phyloP scores from a whole-genome alignment of 345 rosid genomes.

The Pistacia atlantica region DNA sequence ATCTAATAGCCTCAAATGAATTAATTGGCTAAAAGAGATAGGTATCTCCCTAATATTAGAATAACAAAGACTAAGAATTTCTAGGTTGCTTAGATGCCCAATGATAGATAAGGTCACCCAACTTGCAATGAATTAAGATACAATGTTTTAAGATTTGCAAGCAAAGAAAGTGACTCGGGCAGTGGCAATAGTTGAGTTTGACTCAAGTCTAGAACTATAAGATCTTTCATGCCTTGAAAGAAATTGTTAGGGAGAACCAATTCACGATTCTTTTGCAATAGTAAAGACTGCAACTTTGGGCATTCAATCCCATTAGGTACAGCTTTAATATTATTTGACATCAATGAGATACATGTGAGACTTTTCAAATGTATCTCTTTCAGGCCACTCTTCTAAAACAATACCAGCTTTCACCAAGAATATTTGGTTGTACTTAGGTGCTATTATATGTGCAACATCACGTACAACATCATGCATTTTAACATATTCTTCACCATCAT shows the following conservation, averaged over 20 bases:
- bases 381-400: background rate
- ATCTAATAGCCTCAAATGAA: too few relatives aligned
- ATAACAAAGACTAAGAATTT: too few relatives aligned
- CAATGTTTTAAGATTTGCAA: too few relatives aligned
- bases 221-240: conserved; percentile 12
- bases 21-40: too few relatives aligned
- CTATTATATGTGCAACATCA: background rate
- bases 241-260: background rate
- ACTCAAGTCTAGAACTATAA: background rate
- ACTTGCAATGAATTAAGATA: too few relatives aligned
- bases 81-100: too few relatives aligned
- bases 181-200: too few relatives aligned
- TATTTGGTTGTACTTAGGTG: background rate
- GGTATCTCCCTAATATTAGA: too few relatives aligned
- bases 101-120: too few relatives aligned
- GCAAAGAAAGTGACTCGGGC: too few relatives aligned
- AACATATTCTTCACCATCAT: background rate
- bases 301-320: background rate
- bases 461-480: background rate
- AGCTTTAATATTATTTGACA: background rate
- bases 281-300: conserved; percentile 7
- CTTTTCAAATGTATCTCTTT: background rate
- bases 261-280: background rate
- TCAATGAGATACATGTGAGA: background rate
- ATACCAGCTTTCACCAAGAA: background rate